A percentile compares a stretch with the other conserved stretches of the same genome.
phyloP scores from a whole-genome alignment of 108 stramenopile genomes.

The Nannochloropsis granulata region DNA sequence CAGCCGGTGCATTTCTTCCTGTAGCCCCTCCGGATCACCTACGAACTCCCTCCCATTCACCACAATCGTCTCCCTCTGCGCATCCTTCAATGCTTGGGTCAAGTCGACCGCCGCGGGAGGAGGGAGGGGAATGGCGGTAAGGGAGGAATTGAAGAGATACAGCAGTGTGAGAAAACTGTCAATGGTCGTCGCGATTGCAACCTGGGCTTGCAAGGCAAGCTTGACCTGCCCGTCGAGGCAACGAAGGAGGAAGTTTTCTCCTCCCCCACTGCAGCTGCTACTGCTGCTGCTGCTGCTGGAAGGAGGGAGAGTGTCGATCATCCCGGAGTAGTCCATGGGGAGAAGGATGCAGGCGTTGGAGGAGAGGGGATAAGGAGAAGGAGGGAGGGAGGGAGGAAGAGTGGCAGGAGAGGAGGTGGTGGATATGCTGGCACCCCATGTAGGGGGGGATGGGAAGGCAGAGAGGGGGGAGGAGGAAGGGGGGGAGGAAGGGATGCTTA shows the following conservation, averaged over 20 bases:
- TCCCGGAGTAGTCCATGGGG: constrained; percentile 28
- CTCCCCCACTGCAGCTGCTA: not conserved
- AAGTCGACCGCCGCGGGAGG: constrained; percentile 24
- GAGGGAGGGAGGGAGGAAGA: not conserved
- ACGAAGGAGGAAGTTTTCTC: constrained; percentile 1
- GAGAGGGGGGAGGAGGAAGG: not conserved
- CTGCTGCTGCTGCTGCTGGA: not conserved
- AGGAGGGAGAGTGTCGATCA: not conserved
- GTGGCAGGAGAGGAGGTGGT: not conserved
- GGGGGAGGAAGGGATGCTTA: not conserved
- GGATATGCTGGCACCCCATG: no score
- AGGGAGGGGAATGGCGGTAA: constrained; percentile 12
- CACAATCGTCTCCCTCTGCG: constrained; percentile 13
- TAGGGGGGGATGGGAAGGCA: not conserved
- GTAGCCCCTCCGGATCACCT: not conserved
- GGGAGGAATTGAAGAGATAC: not conserved
- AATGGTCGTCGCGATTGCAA: constrained; percentile 3
- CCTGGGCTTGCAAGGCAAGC: not conserved
- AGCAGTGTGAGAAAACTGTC: constrained; percentile 21
- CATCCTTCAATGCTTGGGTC: constrained; percentile 18
- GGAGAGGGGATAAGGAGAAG: not conserved
- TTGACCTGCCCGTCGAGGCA: constrained; percentile 2
- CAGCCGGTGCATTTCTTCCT: not conserved
- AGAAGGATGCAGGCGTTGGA: constrained; percentile 11
- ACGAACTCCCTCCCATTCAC: not conserved